These are phyloP conservation scores for Clonostachys sp. DNA, from an alignment of 2,329 filamentous ascomycete species.

Conservation along the genomic window DNA sequence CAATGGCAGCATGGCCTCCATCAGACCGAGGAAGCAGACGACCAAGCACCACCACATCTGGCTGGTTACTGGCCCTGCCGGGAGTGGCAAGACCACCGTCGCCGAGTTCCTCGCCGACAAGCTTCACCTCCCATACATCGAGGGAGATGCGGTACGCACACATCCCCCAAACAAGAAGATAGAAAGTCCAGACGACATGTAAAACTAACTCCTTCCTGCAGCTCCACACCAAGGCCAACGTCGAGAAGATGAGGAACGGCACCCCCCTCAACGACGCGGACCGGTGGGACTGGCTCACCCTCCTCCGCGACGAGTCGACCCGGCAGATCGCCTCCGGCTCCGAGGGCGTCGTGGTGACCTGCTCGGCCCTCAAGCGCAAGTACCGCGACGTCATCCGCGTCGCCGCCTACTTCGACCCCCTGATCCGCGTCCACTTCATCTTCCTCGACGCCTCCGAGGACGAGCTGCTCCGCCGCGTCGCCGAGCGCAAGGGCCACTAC, in stretches of 20 bases:
- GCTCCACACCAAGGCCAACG: constrained; percentile 75
- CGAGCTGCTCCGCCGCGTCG: constrained; percentile 71
- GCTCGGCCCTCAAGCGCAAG: constrained; percentile 93
- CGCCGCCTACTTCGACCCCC: constrained; percentile 69
- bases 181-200: not conserved
- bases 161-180: not conserved
- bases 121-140: constrained; percentile 66
- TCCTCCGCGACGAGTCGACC: constrained; percentile 65
- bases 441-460: constrained; percentile 79
- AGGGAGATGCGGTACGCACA: constrained; percentile 68
- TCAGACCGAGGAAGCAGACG: constrained; percentile 6
- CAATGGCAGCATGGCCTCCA: constrained; percentile 11
- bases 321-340: constrained; percentile 50
- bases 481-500: constrained; percentile 75
- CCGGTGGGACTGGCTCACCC: constrained; percentile 94
- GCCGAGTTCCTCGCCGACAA: constrained; percentile 58
- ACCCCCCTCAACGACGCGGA: constrained; percentile 86
- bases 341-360: constrained; percentile 85
- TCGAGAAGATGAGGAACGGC: constrained; percentile 85
- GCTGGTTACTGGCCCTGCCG: constrained; percentile 75
- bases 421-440: constrained; percentile 83
- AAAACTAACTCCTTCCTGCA: constrained; percentile 23
- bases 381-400: constrained; percentile 90
- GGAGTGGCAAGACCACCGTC: constrained; percentile 75
- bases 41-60: constrained; percentile 63